Percentiles rank a stretch among this genome's conserved stretches.
phyloP scores from a whole-genome alignment of 148 eudicot genomes.

The Silene conica region DNA sequence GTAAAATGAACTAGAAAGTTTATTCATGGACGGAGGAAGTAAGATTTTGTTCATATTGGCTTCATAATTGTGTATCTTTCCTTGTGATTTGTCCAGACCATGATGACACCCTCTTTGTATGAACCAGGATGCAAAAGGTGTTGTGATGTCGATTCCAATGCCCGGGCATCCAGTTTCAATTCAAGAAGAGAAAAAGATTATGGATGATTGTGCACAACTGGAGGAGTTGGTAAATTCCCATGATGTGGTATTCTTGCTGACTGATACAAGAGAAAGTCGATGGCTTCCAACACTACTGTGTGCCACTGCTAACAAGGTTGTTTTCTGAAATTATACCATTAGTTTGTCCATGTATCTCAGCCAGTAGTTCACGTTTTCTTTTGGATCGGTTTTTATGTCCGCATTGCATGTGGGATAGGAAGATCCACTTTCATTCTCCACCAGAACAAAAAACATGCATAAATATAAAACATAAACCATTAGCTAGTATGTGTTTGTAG shows the following conservation, averaged over 20 bases:
- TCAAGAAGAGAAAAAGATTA: constrained; percentile 61
- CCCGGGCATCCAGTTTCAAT: constrained; percentile 84
- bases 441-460: no score
- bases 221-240: constrained; percentile 67
- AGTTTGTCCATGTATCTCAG: not conserved
- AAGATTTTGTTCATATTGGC: not conserved
- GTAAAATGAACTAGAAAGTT: no score
- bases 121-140: constrained; percentile 76
- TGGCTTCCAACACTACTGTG: constrained; percentile 90
- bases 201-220: constrained; percentile 68
- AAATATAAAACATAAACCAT: no score
- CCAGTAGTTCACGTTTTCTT: not conserved
- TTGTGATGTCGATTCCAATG: constrained; percentile 93
- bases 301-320: constrained; percentile 76
- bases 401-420: no score
- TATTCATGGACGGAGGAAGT: no score
- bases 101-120: constrained; percentile 6
- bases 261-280: constrained; percentile 97
- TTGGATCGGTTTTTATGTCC: not conserved
- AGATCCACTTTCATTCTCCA: no score
- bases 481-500: not conserved
- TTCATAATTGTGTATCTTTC: not conserved
- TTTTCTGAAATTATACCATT: not conserved
- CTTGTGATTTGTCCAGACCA: not conserved
- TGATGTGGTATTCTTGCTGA: constrained; percentile 77